Conservation (phyloP, 2,329 filamentous ascomycete species). For the Cadophora malorum region DNA sequence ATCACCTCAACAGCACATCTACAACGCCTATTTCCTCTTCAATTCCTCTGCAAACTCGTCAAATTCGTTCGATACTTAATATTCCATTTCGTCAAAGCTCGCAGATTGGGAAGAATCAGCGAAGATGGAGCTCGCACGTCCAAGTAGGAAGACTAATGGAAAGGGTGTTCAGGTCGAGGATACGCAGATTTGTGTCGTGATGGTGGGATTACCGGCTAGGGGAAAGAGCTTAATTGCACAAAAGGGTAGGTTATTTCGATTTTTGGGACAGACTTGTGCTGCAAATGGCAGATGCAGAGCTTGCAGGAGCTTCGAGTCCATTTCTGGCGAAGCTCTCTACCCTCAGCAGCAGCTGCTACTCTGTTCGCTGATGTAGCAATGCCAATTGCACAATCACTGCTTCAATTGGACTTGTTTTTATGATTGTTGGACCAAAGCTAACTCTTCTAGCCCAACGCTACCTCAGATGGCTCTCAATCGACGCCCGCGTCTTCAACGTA, state of each 20-base stretch:
- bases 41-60: neutral
- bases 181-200: conserved; percentile 96
- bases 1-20: conserved; percentile 25
- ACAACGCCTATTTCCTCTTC: conserved; percentile 6
- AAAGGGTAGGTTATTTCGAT: conserved; percentile 70
- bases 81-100: conserved; percentile 2
- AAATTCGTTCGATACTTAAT: conserved; percentile 18
- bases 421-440: conserved; percentile 16
- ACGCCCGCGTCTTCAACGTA: conserved; percentile 95
- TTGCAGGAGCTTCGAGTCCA: neutral
- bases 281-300: conserved; percentile 8
- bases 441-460: conserved; percentile 78
- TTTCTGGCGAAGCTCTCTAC: neutral
- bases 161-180: conserved; percentile 89
- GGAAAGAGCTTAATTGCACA: conserved; percentile 98
- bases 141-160: conserved; percentile 59
- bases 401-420: neutral
- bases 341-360: neutral
- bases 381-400: neutral
- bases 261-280: neutral
- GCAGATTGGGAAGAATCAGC: neutral
- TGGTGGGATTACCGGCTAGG: conserved; percentile 94
- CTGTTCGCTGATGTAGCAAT: neutral
- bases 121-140: conserved; percentile 37
- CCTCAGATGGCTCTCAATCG: conserved; percentile 94